Conservation (phyloP, 192 early-diverging fungal species). For the Geosiphon pyriformis region DNA sequence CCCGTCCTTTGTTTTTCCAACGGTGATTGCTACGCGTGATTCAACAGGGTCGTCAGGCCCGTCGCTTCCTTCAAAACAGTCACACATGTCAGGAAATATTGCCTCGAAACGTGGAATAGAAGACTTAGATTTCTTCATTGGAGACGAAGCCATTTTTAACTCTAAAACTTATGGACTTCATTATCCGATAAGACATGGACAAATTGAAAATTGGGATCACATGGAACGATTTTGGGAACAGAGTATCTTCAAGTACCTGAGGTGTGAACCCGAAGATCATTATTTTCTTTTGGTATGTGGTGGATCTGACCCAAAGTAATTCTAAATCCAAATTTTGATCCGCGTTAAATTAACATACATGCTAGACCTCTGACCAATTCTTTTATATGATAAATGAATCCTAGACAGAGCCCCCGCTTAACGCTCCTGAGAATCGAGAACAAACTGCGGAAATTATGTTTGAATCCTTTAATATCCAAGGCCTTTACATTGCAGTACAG, state of each 20-base stretch:
- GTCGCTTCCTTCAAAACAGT: slow-evolving; percentile 49
- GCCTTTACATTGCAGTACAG: slow-evolving; percentile 99
- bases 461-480: slow-evolving; percentile 97
- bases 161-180: slow-evolving; percentile 83
- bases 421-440: slow-evolving; percentile 97
- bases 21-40: slow-evolving; percentile 79
- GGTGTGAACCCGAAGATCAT: slow-evolving; percentile 99
- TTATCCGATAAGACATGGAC: slow-evolving; percentile 95
- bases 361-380: not conserved
- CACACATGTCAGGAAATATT: slow-evolving; percentile 61
- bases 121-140: slow-evolving; percentile 96
- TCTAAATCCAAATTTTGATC: not conserved
- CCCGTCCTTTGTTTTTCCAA: slow-evolving; percentile 97
- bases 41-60: slow-evolving; percentile 42
- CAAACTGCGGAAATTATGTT: slow-evolving; percentile 99
- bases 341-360: not conserved
- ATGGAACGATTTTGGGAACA: slow-evolving; percentile 99
- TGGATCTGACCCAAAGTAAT: no score
- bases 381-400: not conserved
- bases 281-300: slow-evolving; percentile 77
- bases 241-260: slow-evolving; percentile 95
- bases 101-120: slow-evolving; percentile 95
- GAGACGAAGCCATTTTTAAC: slow-evolving; percentile 88
- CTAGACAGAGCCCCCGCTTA: slow-evolving; percentile 96
- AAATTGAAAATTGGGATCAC: slow-evolving; percentile 99